Percentiles rank a stretch among this genome's conserved stretches.
phyloP scores from a whole-genome alignment of 345 rosid species.

The Salix arbutifolia region DNA sequence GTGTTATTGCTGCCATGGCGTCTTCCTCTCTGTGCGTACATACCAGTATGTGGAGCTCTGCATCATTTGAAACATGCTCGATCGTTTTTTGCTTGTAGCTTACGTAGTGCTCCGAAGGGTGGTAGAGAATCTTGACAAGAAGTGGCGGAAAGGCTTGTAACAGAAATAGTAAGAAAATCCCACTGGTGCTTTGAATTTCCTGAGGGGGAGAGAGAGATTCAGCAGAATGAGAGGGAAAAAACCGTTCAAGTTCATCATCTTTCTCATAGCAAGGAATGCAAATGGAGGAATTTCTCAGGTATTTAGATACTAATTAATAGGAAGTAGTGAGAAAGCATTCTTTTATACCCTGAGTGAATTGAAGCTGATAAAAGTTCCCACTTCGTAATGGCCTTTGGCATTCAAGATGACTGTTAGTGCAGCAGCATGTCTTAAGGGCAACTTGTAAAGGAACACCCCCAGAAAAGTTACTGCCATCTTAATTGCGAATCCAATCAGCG shows the following conservation, averaged over 20 bases:
- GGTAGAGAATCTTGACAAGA: constrained; percentile 7
- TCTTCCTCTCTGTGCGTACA: constrained; percentile 23
- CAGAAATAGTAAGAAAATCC: neutral
- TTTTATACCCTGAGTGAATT: constrained; percentile 2
- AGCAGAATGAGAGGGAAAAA: too few relatives aligned
- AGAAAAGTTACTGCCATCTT: neutral
- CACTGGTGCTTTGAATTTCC: neutral
- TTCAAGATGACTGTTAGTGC: constrained; percentile 13
- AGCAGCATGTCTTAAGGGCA: constrained; percentile 7
- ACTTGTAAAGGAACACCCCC: constrained; percentile 1
- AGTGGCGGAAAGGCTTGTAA: constrained; percentile 9
- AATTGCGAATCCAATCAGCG: neutral
- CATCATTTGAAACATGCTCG: neutral
- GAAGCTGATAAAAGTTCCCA: constrained; percentile 16
- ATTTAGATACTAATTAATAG: neutral
- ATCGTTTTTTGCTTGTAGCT: constrained; percentile 21
- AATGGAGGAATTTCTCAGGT: neutral
- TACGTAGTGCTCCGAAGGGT: constrained; percentile 14
- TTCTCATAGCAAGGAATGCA: too few relatives aligned
- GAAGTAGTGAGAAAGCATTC: too few relatives aligned
- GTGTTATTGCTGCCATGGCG: constrained; percentile 9
- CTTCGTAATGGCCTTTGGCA: constrained; percentile 18
- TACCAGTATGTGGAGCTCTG: constrained; percentile 14
- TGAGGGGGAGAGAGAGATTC: too few relatives aligned
- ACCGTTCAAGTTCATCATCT: too few relatives aligned